Evolutionary conservation across 164 flowering plant species (phyloP), one percentile per base, ranked within the genome.

Genomic region (Kingdonia uniflora): DNA sequence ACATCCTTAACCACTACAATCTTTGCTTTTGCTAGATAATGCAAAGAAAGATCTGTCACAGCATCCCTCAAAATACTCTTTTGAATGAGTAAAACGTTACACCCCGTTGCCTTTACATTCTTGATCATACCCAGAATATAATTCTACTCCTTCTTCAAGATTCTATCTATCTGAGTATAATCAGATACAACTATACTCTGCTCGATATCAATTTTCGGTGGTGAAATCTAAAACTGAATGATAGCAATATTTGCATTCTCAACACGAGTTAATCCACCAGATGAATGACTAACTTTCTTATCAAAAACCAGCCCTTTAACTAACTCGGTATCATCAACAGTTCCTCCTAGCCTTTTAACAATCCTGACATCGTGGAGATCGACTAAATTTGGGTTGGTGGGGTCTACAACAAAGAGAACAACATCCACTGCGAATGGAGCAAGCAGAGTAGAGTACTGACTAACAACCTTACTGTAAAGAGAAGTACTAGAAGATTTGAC

Each of bases 161-260:
- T 87, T 73, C 97, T 71, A 69, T 91, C 97, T 96, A 91, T 91
- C 69, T 87, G 96, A 0, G 92, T 67, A 55, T 91, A 91, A 66
- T 91, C 96, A 0, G 92, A 82, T 25, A 87, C 95, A 25, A 91
- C 84, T 44, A 91, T 84, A 42, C 85, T 80, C 81, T 91, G 97
- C 64, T 91, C 96, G 29, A 87, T 91, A 61, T 91, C 96, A 5
- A 96, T 85, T 68, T 91, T 91, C 0, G 97, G 97, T 0, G 97
- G 96, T 4, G 96, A 87, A 49, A 91, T 87, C 75, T 85, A 96
- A 59, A 87, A 91, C 76, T 87, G 96, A 62, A 91, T 83, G 20
- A 87, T 95, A 0, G 72, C 97, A 52, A 87, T 81, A 61, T 85
- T 91, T 0, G 95, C 97, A 64, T 87, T 81, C 63, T 91, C 95